Evolutionary conservation across 129 eudicot species (phyloP), one percentile per base, ranked within the genome.

Genomic region (Rutidosis leptorrhynchoides): DNA sequence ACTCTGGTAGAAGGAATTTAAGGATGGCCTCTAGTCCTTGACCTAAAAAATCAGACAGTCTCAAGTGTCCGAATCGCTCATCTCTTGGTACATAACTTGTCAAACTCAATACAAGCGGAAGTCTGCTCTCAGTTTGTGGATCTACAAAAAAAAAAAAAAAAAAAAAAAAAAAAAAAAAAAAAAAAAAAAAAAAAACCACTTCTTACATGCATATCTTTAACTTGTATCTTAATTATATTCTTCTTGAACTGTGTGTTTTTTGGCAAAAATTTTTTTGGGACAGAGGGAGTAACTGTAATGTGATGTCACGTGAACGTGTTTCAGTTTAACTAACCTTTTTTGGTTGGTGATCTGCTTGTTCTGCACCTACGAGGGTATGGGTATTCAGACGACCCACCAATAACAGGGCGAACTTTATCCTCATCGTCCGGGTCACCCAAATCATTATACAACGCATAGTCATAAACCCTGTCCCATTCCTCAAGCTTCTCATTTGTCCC

Each of bases 61-160:
- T 84, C 28, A 76, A 27, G 67, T 81, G 81, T 12, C 79, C 81
- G 52, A 83, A 87, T 22, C 75, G 73, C 55, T 87, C 87, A 54
- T 83, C 90, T 61, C 90, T 74, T 49, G 87, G 90, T 58, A 83
- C 87, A 54, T 87, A 87, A 57, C 70, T 77, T 14, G 56, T 67
- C 29, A 77, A 52, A 64, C 79, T 73, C 54, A 33, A 22, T 15
- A 74, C 7, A 25, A 75, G 73, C n/a, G 80, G 54, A 16, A 85
- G 43, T 56, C 83, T 77, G 67, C 77, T 85, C 77, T 85, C 87
- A 30, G 64, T 58, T 59, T 69, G 21, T 6, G 87, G 81, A 76
- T 85, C 91, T 85, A 71, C 59, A 17, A 48, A 23, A 58, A 25
- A 20, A 21, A 26, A 49, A 19, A 19, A 57, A 66, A 1, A 3